Conservation (phyloP, 2,329 filamentous ascomycete genomes). For the Aspergillus udagawae region DNA sequence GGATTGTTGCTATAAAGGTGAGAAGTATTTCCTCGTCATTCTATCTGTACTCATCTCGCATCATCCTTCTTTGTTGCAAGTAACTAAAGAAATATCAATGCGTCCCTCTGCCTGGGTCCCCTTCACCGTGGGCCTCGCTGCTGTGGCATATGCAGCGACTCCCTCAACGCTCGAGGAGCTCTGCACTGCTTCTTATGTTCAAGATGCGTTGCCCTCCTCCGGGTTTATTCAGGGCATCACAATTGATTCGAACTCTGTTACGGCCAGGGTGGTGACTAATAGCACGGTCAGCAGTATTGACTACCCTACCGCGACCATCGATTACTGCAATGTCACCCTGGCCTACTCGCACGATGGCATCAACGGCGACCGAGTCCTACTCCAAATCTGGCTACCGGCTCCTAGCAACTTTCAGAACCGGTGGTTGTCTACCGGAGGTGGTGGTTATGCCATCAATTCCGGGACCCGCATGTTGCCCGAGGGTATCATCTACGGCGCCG, state of each 20-base stretch:
- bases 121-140: not conserved
- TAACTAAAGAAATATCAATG: not conserved
- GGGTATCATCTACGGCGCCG: no score
- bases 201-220: not conserved
- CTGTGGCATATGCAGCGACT: not conserved
- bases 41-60: not conserved
- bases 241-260: not conserved
- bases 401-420: constrained; percentile 44
- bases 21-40: not conserved
- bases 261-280: not conserved
- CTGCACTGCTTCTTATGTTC: not conserved
- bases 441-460: constrained; percentile 45
- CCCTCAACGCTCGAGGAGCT: not conserved
- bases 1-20: not conserved
- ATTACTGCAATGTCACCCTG: constrained; percentile 46
- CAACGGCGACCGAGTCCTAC: constrained; percentile 29
- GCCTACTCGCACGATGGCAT: constrained; percentile 44
- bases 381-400: constrained; percentile 43
- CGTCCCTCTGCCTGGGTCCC: not conserved
- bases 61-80: not conserved
- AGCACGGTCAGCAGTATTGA: not conserved
- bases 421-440: constrained; percentile 46
- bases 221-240: not conserved
- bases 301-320: constrained; percentile 12
- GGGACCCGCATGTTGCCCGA: not conserved